These are phyloP conservation scores for Mucor racemosus DNA, from an alignment of 371 early-diverging fungal genomes.

Conservation along the genomic window DNA sequence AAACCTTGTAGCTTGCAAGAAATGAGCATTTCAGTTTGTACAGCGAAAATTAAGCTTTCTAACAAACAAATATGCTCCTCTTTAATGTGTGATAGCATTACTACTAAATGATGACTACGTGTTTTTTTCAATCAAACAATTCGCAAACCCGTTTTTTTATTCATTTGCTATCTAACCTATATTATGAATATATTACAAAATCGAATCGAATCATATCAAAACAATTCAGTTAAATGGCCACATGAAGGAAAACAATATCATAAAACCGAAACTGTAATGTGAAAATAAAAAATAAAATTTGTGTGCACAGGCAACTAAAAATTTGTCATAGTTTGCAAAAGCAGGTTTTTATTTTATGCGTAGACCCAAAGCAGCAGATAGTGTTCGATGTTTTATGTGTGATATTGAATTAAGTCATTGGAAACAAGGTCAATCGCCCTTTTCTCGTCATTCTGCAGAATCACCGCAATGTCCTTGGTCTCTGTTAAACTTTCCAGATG, in stretches of 20 bases:
- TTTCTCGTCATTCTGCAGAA: conserved; percentile 28
- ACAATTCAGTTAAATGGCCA: conserved; percentile 29
- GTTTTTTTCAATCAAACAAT: no score
- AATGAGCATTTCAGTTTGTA: no score
- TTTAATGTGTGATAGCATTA: no score
- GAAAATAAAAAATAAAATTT: no score
- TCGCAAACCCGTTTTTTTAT: not conserved
- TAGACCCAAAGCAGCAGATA: conserved; percentile 20
- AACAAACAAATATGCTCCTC: no score
- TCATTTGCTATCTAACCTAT: not conserved
- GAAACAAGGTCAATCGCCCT: conserved; percentile 29
- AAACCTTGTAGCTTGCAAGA: no score
- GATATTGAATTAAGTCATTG: conserved; percentile 39
- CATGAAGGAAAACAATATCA: conserved; percentile 10
- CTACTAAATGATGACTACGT: no score
- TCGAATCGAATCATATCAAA: conserved; percentile 31
- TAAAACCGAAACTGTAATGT: conserved; percentile 28
- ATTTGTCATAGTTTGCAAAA: conserved; percentile 31
- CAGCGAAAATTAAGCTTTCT: no score
- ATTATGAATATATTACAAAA: conserved; percentile 34
- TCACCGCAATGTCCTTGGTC: conserved; percentile 39
- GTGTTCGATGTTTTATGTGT: conserved; percentile 38
- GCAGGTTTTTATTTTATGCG: conserved; percentile 40
- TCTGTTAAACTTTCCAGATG: conserved; percentile 31
- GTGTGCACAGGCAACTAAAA: no score